A percentile compares a stretch with the other conserved stretches of the same genome.
These are phyloP conservation scores for Lachancea lanzarotensis DNA, from an alignment of 805 yeast species.

Conservation along the genomic window DNA sequence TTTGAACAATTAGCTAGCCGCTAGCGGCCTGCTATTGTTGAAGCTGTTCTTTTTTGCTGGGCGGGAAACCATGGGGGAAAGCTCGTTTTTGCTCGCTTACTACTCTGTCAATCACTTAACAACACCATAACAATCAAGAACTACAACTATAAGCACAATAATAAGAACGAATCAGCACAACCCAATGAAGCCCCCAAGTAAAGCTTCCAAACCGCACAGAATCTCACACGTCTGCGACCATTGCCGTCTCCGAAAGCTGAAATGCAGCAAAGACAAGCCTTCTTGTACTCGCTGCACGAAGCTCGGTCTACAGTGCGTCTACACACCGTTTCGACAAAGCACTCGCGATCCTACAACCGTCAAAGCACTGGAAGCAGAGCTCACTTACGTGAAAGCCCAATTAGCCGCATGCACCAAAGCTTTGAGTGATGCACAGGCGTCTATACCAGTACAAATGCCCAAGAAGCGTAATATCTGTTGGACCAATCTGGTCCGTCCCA, in stretches of 20 bases:
- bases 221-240: constrained; percentile 9
- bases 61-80: not conserved
- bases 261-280: constrained; percentile 7
- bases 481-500: constrained; percentile 1
- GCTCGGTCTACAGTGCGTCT: constrained; percentile 6
- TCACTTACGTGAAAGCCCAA: not conserved
- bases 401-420: not conserved
- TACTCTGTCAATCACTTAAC: not conserved
- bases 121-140: not conserved
- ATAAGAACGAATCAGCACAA: not conserved
- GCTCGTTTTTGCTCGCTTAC: constrained; percentile 5
- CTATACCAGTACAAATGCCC: not conserved
- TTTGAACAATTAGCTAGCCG: not conserved
- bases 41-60: no score
- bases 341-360: constrained; percentile 2
- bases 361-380: constrained; percentile 3
- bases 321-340: constrained; percentile 6
- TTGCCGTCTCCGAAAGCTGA: constrained; percentile 6
- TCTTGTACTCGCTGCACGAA: constrained; percentile 6
- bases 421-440: not conserved
- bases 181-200: constrained; percentile 1
- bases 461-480: not conserved
- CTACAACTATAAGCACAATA: constrained; percentile 1
- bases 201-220: not conserved
- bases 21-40: not conserved